Percentiles rank a stretch among this genome's conserved stretches.
These are phyloP conservation scores for Fonsecaea monophora DNA, from an alignment of 2,329 filamentous ascomycete genomes.

Conservation along the genomic window DNA sequence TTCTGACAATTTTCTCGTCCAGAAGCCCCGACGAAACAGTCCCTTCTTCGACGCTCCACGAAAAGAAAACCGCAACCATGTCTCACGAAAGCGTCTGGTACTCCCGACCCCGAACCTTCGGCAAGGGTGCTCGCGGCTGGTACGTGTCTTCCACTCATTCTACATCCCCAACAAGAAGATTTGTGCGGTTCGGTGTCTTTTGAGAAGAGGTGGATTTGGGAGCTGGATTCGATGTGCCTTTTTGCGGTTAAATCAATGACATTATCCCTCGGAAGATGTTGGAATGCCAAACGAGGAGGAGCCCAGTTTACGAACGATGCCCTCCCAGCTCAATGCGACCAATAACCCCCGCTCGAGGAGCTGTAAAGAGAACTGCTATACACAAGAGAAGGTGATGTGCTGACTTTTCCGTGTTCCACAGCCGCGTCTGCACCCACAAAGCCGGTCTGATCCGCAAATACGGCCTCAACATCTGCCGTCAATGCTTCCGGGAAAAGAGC, in stretches of 20 bases:
- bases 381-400: conserved; percentile 4
- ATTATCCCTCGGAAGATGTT: background rate
- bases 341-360: background rate
- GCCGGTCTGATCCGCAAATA: conserved; percentile 99
- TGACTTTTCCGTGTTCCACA: conserved; percentile 47
- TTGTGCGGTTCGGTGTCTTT: background rate
- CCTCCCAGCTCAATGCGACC: background rate
- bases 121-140: conserved; percentile 43
- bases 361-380: background rate
- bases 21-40: background rate
- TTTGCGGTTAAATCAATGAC: background rate
- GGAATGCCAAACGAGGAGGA: background rate
- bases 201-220: background rate
- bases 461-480: conserved; percentile 80
- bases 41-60: background rate
- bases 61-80: conserved; percentile 64
- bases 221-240: background rate
- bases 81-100: conserved; percentile 98
- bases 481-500: conserved; percentile 74
- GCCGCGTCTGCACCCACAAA: conserved; percentile 88
- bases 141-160: conserved; percentile 29
- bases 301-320: background rate
- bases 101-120: conserved; percentile 82
- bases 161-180: background rate
- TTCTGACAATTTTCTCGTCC: conserved; percentile 14